These are phyloP conservation scores for Cystofilobasidium capitatum DNA, from an alignment of 768 basidiomycete genomes.

Conservation along the genomic window DNA sequence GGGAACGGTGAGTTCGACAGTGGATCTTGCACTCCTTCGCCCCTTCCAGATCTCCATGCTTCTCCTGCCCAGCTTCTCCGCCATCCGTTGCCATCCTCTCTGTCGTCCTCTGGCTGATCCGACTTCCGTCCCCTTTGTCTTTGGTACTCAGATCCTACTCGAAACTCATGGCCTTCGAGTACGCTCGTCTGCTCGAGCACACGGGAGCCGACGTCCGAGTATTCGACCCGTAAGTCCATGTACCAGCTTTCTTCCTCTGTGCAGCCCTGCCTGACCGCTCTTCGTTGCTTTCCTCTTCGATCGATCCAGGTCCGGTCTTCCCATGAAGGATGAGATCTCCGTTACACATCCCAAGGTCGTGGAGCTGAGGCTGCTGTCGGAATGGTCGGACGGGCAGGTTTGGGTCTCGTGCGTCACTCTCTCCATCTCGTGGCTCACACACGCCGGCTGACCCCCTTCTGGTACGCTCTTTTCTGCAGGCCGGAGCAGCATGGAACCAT, in stretches of 20 bases:
- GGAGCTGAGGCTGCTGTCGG: constrained; percentile 30
- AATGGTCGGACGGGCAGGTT: constrained; percentile 17
- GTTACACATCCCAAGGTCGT: constrained; percentile 34
- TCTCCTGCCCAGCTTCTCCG: no score
- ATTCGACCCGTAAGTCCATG: constrained; percentile 34
- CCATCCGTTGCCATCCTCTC: no score
- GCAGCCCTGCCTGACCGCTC: background rate
- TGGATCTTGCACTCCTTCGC: no score
- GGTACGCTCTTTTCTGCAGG: constrained; percentile 33
- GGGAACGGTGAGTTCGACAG: constrained; percentile 34
- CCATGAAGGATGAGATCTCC: constrained; percentile 30
- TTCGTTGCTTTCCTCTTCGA: background rate
- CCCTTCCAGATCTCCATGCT: background rate
- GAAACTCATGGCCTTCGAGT: constrained; percentile 37
- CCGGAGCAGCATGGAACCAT: constrained; percentile 40
- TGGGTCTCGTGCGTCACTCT: constrained; percentile 12
- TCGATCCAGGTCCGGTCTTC: background rate
- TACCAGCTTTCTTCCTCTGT: constrained; percentile 29
- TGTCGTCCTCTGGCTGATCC: no score
- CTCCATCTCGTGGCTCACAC: constrained; percentile 1
- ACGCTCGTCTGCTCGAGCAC: constrained; percentile 33
- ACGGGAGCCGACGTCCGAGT: constrained; percentile 37
- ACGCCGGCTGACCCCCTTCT: constrained; percentile 29
- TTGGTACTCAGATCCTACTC: constrained; percentile 36
- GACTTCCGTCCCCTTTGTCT: background rate